Percentiles rank a stretch among this genome's conserved stretches.
Conservation (phyloP, 345 rosid genomes). For the Luvunga scandens region DNA sequence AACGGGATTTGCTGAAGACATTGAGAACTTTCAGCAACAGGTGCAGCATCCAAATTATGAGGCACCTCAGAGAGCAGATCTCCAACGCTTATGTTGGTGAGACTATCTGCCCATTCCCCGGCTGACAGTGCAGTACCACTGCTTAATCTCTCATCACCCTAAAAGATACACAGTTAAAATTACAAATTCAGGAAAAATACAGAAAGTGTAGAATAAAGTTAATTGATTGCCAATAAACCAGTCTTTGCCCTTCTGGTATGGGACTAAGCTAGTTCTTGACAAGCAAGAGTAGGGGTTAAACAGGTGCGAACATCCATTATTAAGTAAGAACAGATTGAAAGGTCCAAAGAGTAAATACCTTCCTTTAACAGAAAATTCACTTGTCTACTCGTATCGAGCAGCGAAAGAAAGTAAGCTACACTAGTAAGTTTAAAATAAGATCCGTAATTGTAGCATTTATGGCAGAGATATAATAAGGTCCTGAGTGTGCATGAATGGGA, state of each 20-base stretch:
- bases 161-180: slow-evolving; percentile 8
- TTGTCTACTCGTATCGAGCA: neutral
- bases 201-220: neutral
- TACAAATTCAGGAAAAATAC: slow-evolving; percentile 12
- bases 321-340: neutral
- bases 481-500: neutral
- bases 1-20: slow-evolving; percentile 60
- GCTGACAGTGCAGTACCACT: slow-evolving; percentile 50
- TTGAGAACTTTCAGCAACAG: slow-evolving; percentile 42
- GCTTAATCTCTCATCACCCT: slow-evolving; percentile 45
- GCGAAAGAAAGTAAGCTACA: neutral
- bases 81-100: slow-evolving; percentile 86
- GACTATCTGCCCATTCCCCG: slow-evolving; percentile 96
- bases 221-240: neutral
- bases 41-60: slow-evolving; percentile 36
- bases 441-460: neutral
- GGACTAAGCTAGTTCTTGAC: neutral
- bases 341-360: neutral
- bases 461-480: neutral
- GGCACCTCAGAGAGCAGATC: slow-evolving; percentile 81
- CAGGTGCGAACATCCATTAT: neutral
- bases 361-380: neutral
- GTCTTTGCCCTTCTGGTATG: neutral
- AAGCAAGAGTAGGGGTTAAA: neutral
- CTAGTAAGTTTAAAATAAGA: neutral